Evolutionary conservation across 2,329 filamentous ascomycete genomes (phyloP).

Genomic region (Trichoderma sp.): DNA sequence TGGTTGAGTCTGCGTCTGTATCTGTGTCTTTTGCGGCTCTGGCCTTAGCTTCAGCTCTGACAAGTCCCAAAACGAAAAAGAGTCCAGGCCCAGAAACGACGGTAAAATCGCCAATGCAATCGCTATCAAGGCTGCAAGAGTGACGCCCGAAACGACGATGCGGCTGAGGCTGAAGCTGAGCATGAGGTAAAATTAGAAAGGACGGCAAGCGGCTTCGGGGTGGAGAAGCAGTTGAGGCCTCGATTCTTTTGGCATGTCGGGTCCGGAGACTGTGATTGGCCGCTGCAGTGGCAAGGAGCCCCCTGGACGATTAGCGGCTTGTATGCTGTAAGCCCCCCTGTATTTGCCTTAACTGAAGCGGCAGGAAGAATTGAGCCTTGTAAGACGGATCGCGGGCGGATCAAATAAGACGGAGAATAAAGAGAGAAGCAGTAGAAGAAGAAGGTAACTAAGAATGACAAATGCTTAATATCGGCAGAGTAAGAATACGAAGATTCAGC

Average conservation of each 20-base stretch:
- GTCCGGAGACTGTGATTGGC: slow-evolving; percentile 3
- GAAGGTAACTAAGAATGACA: background rate
- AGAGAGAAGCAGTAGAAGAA: background rate
- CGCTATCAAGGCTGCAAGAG: slow-evolving; percentile 3
- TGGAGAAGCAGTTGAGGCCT: background rate
- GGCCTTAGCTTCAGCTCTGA: background rate
- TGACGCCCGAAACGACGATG: background rate
- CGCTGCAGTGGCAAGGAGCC: background rate
- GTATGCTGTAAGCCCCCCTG: background rate
- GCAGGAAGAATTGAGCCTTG: background rate
- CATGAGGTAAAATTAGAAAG: slow-evolving; percentile 18
- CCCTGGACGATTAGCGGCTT: background rate
- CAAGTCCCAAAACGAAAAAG: background rate
- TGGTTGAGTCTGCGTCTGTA: background rate
- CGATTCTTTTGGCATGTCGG: background rate
- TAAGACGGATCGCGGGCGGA: background rate
- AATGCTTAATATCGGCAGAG: background rate
- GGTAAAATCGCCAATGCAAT: background rate
- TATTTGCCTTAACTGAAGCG: background rate
- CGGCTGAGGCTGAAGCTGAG: slow-evolving; percentile 3
- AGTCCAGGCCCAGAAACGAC: background rate
- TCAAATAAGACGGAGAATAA: background rate
- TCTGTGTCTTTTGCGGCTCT: background rate
- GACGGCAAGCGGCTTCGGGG: background rate
- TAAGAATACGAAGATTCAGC: background rate